These are phyloP conservation scores for Picochlorum sp. DNA, from an alignment of 139 green algal genomes.

Conservation along the genomic window DNA sequence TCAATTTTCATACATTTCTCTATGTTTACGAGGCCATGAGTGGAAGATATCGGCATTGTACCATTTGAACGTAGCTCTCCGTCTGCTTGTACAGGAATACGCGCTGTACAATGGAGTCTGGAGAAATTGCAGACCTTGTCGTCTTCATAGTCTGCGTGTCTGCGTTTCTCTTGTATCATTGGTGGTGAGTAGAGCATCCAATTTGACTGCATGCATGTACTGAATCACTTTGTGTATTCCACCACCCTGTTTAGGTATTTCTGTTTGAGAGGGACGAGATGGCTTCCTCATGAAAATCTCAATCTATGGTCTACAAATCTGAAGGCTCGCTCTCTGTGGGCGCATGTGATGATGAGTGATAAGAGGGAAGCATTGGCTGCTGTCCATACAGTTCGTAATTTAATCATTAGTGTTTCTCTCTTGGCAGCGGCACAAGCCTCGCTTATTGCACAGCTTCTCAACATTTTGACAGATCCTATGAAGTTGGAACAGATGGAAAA, in stretches of 20 bases:
- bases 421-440: background rate
- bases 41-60: too few species aligned
- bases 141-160: background rate
- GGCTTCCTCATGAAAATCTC: background rate
- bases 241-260: background rate
- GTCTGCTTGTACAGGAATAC: background rate
- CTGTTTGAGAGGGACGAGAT: background rate
- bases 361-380: background rate
- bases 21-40: too few species aligned
- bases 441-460: constrained; percentile 8
- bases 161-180: background rate
- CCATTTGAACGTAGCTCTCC: background rate
- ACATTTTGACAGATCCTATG: constrained; percentile 8
- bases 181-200: background rate
- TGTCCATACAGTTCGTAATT: constrained; percentile 15
- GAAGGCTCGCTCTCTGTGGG: constrained; percentile 9
- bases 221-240: too few species aligned
- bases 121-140: background rate
- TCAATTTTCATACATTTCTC: too few species aligned
- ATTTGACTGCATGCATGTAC: too few species aligned
- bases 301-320: constrained; percentile 3
- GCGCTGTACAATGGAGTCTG: background rate
- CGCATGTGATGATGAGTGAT: constrained; percentile 9
- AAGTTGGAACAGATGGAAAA: background rate
- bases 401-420: constrained; percentile 12